Conservation (phyloP, 768 basidiomycete species). For the Lyophyllum semitale region DNA sequence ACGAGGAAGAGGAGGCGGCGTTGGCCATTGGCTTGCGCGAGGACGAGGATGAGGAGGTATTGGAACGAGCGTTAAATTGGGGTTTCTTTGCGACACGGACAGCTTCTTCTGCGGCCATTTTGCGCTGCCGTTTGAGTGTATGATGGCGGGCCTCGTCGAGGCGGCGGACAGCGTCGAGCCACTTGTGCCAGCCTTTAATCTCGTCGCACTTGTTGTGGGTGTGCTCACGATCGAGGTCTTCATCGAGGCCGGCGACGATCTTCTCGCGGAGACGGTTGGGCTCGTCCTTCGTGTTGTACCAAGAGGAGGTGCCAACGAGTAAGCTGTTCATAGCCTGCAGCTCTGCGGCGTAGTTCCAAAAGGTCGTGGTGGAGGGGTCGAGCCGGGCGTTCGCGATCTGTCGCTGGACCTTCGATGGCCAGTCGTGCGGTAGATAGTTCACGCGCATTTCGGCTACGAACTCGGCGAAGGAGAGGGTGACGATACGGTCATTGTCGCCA, state of each 20-base stretch:
- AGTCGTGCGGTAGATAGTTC: no score
- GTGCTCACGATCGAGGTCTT: slow-evolving; percentile 9
- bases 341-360: no score
- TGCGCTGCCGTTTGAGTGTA: not conserved
- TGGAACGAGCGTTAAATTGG: not conserved
- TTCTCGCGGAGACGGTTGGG: no score
- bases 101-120: not conserved
- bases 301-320: not conserved
- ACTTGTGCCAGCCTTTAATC: not conserved
- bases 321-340: slow-evolving; percentile 21
- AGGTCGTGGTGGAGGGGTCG: no score
- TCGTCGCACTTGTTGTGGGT: slow-evolving; percentile 1
- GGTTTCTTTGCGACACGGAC: not conserved
- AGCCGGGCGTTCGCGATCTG: not conserved
- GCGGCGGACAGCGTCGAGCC: not conserved
- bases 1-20: slow-evolving; percentile 9
- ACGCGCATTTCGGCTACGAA: slow-evolving; percentile 15
- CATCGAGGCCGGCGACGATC: slow-evolving; percentile 17
- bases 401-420: slow-evolving; percentile 9
- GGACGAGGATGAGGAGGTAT: not conserved
- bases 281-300: no score
- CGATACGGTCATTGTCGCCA: no score
- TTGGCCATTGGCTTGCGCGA: slow-evolving; percentile 43
- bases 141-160: not conserved
- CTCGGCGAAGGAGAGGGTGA: slow-evolving; percentile 11